Evolutionary conservation across 1,284 basidiomycete species (phyloP), one percentile per base, ranked within the genome.

Genomic region (Cerioporus squamosus): DNA sequence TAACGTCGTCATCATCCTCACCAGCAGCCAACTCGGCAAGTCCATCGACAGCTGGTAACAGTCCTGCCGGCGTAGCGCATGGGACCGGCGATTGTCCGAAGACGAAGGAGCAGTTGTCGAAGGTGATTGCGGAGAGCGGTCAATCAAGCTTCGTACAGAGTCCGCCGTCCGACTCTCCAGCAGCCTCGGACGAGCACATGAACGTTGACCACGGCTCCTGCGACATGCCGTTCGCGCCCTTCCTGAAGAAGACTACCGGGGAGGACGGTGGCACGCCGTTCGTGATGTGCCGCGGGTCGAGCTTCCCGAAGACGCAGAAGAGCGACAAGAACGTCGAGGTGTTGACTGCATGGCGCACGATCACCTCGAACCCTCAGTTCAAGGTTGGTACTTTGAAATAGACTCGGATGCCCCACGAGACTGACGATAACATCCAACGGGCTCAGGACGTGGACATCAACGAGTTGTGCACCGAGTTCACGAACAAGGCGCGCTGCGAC

Each of bases 401-500:
- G 39, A 26, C 15, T 17, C 14, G 12, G 29, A 17, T 36, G 49
- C 20, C 50, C 47, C 53, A 51, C 12, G 51, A 15, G 38, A 53
- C 48, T 64, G 53, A 62, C 53, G 18, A 42, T 18, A 43, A 24
- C 50, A 54, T 36, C 14, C 38, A 46, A 55, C 49, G 55, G 31
- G 31, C 57, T 31, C 64, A 91, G 88, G 88, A 91, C 64, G 77
- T 83, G 40, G 91, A 93, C 66, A 85, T 93, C 61, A 90, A 88
- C 63, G 79, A 87, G 50, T 76, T 93, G 18, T 93, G 91, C 68
- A 70, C 82, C 9, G 88, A 92, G 72, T 91, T 93, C 68, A 83
- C 89, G 44, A 81, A 74, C 67, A 93, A 93, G 75, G 91, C 91
- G 47, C 80, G 84, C 51, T 93, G 91, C 68, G 90, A 93, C 62